These are phyloP conservation scores for Isabelozyma rhagii DNA, from an alignment of 805 yeast genomes.

Conservation along the genomic window DNA sequence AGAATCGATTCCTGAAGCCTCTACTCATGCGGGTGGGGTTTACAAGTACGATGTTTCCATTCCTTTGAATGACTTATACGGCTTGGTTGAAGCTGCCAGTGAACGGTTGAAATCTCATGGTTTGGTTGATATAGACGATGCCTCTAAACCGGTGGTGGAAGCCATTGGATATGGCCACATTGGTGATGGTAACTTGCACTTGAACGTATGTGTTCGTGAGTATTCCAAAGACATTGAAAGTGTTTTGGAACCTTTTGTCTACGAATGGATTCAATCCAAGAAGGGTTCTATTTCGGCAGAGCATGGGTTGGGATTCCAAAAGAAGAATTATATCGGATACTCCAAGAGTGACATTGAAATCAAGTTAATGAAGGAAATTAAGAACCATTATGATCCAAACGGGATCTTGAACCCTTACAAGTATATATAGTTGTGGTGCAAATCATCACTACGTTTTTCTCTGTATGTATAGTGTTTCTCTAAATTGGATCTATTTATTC, in stretches of 20 bases:
- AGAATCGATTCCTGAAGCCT: constrained; percentile 89
- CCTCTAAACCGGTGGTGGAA: constrained; percentile 72
- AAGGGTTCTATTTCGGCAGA: constrained; percentile 95
- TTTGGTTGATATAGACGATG: constrained; percentile 57
- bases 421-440: constrained; percentile 50
- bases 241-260: constrained; percentile 88
- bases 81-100: constrained; percentile 76
- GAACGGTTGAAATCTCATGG: constrained; percentile 53
- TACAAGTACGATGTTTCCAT: constrained; percentile 95
- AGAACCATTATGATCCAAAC: constrained; percentile 84
- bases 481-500: not conserved
- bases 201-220: constrained; percentile 86
- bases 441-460: not conserved
- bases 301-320: constrained; percentile 96
- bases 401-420: constrained; percentile 94
- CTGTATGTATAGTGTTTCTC: too few relatives aligned
- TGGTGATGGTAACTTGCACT: constrained; percentile 95
- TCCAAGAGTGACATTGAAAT: constrained; percentile 74
- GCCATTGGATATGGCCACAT: constrained; percentile 98
- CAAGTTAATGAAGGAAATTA: constrained; percentile 70
- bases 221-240: constrained; percentile 78
- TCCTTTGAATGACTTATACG: constrained; percentile 78
- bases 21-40: constrained; percentile 85
- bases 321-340: constrained; percentile 85
- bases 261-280: constrained; percentile 74